Evolutionary conservation across 2,329 filamentous ascomycete genomes (phyloP).

Genomic region (Cladophialophora chaetospira): DNA sequence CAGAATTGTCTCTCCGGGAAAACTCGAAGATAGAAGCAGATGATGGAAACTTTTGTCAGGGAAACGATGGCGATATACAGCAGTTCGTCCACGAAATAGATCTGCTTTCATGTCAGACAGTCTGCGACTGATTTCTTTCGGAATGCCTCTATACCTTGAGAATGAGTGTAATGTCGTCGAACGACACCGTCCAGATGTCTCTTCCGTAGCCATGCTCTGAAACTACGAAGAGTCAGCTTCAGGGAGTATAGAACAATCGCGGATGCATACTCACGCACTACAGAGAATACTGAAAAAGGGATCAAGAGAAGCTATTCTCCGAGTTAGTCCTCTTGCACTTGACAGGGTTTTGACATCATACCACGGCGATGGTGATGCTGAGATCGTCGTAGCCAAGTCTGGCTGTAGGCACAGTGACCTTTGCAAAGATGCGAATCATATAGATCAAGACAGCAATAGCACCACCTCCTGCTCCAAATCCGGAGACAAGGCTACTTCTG

Average conservation of each 20-base stretch:
- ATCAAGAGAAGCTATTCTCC: slow-evolving; percentile 28
- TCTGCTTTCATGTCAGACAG: slow-evolving; percentile 36
- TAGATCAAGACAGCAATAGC: slow-evolving; percentile 41
- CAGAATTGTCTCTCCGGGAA: slow-evolving; percentile 41
- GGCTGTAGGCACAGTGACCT: slow-evolving; percentile 40
- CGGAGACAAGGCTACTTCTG: slow-evolving; percentile 37
- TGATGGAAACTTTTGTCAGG: slow-evolving; percentile 41
- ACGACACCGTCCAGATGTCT: slow-evolving; percentile 50
- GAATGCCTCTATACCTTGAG: slow-evolving; percentile 39
- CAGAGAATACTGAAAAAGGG: slow-evolving; percentile 34
- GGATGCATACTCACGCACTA: slow-evolving; percentile 33
- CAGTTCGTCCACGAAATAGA: slow-evolving; percentile 39
- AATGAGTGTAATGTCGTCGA: slow-evolving; percentile 47
- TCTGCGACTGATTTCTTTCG: slow-evolving; percentile 30
- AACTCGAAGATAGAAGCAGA: slow-evolving; percentile 46
- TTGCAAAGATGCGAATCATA: slow-evolving; percentile 42
- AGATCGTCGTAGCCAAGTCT: slow-evolving; percentile 46
- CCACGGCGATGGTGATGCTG: slow-evolving; percentile 40
- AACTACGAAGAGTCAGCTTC: background rate
- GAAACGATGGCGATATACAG: slow-evolving; percentile 51
- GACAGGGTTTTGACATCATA: slow-evolving; percentile 21
- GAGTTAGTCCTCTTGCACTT: no score
- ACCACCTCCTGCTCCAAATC: slow-evolving; percentile 40
- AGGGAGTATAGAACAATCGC: background rate
- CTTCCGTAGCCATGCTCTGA: slow-evolving; percentile 43